Evolutionary conservation across 345 rosid genomes (phyloP), one percentile per base, ranked within the genome.

Genomic region (Citrus sp.): DNA sequence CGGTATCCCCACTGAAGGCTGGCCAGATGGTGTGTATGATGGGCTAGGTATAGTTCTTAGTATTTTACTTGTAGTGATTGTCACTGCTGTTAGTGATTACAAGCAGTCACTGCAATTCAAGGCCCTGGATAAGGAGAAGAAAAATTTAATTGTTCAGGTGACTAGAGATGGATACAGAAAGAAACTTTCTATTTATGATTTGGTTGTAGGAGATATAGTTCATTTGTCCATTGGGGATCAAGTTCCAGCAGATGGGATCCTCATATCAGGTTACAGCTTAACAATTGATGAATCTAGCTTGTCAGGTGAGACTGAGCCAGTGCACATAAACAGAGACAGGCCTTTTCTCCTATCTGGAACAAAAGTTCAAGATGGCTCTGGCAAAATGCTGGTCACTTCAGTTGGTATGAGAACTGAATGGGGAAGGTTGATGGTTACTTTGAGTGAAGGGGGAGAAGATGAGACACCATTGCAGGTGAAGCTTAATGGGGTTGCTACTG

Each of bases 351-450:
- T 86, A 30, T 77, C 91, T 18, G 95, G 95, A 49, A 80, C 90
- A 12, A 88, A 87, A 81, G 95, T 90, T 51, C 89, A 84, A 14
- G 86, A 87, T 71, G 95, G 95, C 65, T 82, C 91, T 27, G 94
- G 87, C 0, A 85, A 87, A 69, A 92, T 93, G 94, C 46, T 92
- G 73, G 90, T 90, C 67, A 92, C 97, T 32, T 27, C 90, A 2
- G 94, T 92, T 65, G 98, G 97, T 24, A 92, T 87, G 93, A 88
- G 88, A 73, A 93, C 94, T 1, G 88, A 84, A 70, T 90, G 93
- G 96, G 98, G 93, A 58, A 85, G 87, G 78, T 78, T 90, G 85
- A 90, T 92, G 93, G 87, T 85, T 70, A 87, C 89, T 61, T 80
- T 89, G 74, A 80, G 83, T 78, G 87, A 84, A 18, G 89, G 89